These are phyloP conservation scores for Lachnellula occidentalis DNA, from an alignment of 2,329 filamentous ascomycete species.

Conservation along the genomic window DNA sequence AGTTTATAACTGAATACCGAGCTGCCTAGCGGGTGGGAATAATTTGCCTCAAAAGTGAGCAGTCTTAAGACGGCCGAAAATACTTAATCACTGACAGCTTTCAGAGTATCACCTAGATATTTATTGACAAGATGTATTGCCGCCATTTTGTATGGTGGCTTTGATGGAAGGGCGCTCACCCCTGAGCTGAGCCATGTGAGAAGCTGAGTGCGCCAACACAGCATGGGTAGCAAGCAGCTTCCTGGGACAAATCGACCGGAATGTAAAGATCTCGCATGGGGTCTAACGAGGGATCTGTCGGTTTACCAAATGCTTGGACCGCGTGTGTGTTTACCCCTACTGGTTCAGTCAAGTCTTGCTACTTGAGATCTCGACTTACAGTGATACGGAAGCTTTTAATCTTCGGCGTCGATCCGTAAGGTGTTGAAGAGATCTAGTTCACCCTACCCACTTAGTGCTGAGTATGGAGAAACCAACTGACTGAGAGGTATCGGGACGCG, in stretches of 20 bases:
- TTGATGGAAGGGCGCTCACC: conserved; percentile 24
- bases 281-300: conserved; percentile 30
- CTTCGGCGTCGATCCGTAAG: conserved; percentile 31
- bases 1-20: background rate
- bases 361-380: conserved; percentile 25
- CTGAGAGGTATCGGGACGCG: background rate
- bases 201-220: conserved; percentile 38
- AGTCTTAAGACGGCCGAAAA: conserved; percentile 32
- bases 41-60: conserved; percentile 32
- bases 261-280: conserved; percentile 38
- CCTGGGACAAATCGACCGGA: conserved; percentile 36
- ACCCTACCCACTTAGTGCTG: conserved; percentile 5
- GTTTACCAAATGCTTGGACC: conserved; percentile 31
- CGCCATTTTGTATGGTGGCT: conserved; percentile 33
- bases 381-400: conserved; percentile 35
- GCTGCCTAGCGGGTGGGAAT: background rate
- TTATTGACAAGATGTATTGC: conserved; percentile 32
- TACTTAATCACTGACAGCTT: conserved; percentile 32
- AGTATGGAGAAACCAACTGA: background rate
- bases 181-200: conserved; percentile 34
- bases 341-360: background rate
- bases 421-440: conserved; percentile 33
- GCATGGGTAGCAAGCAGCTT: conserved; percentile 36
- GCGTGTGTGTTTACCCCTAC: conserved; percentile 31
- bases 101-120: conserved; percentile 30